These are phyloP conservation scores for Mycena crocata DNA, from an alignment of 768 basidiomycete species.

Conservation along the genomic window DNA sequence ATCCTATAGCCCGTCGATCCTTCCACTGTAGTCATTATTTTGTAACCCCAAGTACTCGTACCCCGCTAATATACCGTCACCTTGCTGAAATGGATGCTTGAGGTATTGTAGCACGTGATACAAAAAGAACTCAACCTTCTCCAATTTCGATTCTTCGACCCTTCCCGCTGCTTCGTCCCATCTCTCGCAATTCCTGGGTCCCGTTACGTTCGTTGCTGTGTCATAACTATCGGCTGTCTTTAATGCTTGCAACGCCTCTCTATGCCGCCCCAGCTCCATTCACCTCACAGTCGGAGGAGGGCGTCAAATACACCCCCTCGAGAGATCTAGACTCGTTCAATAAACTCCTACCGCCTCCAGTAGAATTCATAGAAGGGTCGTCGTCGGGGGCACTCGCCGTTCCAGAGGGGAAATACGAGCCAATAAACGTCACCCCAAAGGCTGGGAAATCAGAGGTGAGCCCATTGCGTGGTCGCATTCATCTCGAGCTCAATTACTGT, in stretches of 20 bases:
- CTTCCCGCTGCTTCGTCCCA: background rate
- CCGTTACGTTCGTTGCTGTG: slow-evolving; percentile 13
- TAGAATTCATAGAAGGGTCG: slow-evolving; percentile 88
- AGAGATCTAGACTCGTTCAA: slow-evolving; percentile 83
- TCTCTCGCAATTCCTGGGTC: slow-evolving; percentile 3
- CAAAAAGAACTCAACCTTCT: too few relatives aligned
- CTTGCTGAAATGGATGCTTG: background rate
- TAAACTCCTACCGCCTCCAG: slow-evolving; percentile 79
- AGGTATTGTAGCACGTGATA: background rate
- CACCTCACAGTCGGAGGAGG: slow-evolving; percentile 61
- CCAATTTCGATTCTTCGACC: background rate
- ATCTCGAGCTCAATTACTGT: slow-evolving; percentile 32
- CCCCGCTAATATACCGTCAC: slow-evolving; percentile 11
- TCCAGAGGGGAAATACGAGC: slow-evolving; percentile 81
- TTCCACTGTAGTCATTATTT: slow-evolving; percentile 28
- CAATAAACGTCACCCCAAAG: slow-evolving; percentile 79
- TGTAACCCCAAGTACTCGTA: slow-evolving; percentile 27
- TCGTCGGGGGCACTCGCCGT: slow-evolving; percentile 80
- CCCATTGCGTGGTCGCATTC: slow-evolving; percentile 26
- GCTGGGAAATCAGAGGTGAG: slow-evolving; percentile 61
- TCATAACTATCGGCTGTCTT: slow-evolving; percentile 19
- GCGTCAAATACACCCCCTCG: slow-evolving; percentile 59
- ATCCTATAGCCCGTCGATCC: slow-evolving; percentile 33
- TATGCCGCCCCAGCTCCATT: slow-evolving; percentile 63
- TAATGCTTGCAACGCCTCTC: slow-evolving; percentile 78